phyloP scores from a whole-genome alignment of 768 basidiomycete species.

The Ramaria rubella region DNA sequence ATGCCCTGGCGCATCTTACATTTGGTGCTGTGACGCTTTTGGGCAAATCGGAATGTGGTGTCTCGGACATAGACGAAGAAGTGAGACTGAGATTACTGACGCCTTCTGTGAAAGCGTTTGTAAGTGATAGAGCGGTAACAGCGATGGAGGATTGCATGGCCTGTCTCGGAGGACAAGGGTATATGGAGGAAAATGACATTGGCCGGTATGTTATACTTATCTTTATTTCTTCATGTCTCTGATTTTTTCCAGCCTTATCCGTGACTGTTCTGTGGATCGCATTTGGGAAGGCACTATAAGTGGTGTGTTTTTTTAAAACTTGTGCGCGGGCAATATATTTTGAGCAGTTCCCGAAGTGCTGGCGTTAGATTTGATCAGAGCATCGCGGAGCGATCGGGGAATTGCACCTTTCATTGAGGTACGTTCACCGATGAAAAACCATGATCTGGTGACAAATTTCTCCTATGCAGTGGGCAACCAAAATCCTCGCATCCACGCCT shows the following conservation, averaged over 20 bases:
- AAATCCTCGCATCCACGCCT: slow-evolving; percentile 39
- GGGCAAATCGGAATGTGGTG: slow-evolving; percentile 54
- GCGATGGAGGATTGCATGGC: slow-evolving; percentile 74
- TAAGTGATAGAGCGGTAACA: slow-evolving; percentile 52
- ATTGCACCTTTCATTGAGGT: slow-evolving; percentile 47
- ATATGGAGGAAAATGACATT: slow-evolving; percentile 78
- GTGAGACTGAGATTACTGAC: slow-evolving; percentile 56
- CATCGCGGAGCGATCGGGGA: slow-evolving; percentile 38
- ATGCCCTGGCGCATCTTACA: slow-evolving; percentile 55
- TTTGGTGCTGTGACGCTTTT: slow-evolving; percentile 55
- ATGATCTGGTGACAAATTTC: neutral
- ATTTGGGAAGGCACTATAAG: slow-evolving; percentile 70
- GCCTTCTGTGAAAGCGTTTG: slow-evolving; percentile 64
- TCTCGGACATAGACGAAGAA: slow-evolving; percentile 43
- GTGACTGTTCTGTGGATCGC: slow-evolving; percentile 68
- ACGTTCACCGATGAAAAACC: slow-evolving; percentile 18
- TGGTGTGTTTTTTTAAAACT: neutral
- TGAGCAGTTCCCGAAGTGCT: slow-evolving; percentile 40
- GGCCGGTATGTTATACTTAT: slow-evolving; percentile 34
- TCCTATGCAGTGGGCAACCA: slow-evolving; percentile 44
- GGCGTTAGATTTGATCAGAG: slow-evolving; percentile 58
- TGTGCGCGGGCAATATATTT: neutral
- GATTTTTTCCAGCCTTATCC: slow-evolving; percentile 37
- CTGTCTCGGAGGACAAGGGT: slow-evolving; percentile 68
- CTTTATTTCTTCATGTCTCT: neutral